Evolutionary conservation across 257 asterid species (phyloP).

Genomic region (Nicotiana attenuata): DNA sequence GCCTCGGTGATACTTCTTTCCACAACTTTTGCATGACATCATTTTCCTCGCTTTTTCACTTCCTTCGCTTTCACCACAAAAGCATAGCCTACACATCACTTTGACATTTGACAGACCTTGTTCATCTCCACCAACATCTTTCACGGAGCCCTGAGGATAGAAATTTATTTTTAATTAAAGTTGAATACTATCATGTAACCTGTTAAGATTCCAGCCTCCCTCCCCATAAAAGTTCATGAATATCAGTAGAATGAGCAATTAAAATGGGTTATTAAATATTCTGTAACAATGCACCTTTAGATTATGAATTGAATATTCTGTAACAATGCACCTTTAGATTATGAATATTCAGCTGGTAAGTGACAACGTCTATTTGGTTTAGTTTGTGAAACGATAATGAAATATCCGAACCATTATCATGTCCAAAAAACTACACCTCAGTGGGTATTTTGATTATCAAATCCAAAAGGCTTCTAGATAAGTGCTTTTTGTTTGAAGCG

Average conservation of each 20-base stretch:
- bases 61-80: slow-evolving; percentile 79
- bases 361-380: background rate
- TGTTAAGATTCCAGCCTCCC: background rate
- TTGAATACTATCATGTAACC: background rate
- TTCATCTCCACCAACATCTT: slow-evolving; percentile 67
- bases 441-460: background rate
- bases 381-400: background rate
- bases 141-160: slow-evolving; percentile 37
- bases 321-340: background rate
- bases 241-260: background rate
- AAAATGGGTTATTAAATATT: slow-evolving; percentile 5
- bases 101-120: slow-evolving; percentile 61
- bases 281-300: background rate
- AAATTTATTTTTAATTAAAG: slow-evolving; percentile 7
- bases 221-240: background rate
- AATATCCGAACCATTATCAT: background rate
- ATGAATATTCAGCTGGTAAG: background rate
- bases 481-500: background rate
- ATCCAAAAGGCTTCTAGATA: background rate
- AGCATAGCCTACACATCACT: slow-evolving; percentile 87
- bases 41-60: slow-evolving; percentile 84
- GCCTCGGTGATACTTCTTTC: slow-evolving; percentile 81
- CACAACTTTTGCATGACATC: slow-evolving; percentile 82
- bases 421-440: background rate
- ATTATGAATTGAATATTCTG: background rate